These are phyloP conservation scores for Phytophthora niederhauseri DNA, from an alignment of 352 stramenopile genomes.

Conservation along the genomic window DNA sequence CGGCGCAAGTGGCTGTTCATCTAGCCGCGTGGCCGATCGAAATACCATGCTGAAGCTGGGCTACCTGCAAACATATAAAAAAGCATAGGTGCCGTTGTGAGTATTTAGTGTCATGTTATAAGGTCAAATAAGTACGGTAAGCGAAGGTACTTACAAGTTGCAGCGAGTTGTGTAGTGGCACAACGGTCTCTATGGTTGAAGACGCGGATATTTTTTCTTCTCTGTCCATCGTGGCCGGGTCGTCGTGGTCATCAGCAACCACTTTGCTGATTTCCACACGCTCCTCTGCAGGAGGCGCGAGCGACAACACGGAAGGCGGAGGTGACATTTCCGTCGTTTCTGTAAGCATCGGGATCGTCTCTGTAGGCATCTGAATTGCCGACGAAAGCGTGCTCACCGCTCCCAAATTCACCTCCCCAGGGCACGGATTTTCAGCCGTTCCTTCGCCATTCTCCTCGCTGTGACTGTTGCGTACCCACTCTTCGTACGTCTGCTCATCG, in stretches of 20 bases:
- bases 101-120: not conserved
- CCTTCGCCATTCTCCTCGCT: slow-evolving; percentile 30
- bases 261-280: slow-evolving; percentile 42
- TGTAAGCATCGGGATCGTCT: slow-evolving; percentile 4
- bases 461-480: slow-evolving; percentile 57
- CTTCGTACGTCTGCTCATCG: slow-evolving; percentile 61
- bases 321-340: slow-evolving; percentile 2
- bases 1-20: slow-evolving; percentile 22
- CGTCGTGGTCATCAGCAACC: slow-evolving; percentile 30
- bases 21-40: slow-evolving; percentile 48
- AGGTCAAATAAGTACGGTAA: not conserved
- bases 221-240: slow-evolving; percentile 42
- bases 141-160: slow-evolving; percentile 52
- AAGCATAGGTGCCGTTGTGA: not conserved
- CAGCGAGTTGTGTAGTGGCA: slow-evolving; percentile 71
- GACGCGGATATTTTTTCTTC: slow-evolving; percentile 67
- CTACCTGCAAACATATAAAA: slow-evolving; percentile 34
- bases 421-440: not conserved
- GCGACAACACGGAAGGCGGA: slow-evolving; percentile 13
- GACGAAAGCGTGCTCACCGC: slow-evolving; percentile 27
- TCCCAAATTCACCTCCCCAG: slow-evolving; percentile 17
- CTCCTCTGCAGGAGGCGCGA: slow-evolving; percentile 14
- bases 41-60: slow-evolving; percentile 62
- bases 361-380: slow-evolving; percentile 17
- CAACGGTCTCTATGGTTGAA: slow-evolving; percentile 79